These are phyloP conservation scores for Colletotrichum phormii DNA, from an alignment of 2,329 filamentous ascomycete genomes.

Conservation along the genomic window DNA sequence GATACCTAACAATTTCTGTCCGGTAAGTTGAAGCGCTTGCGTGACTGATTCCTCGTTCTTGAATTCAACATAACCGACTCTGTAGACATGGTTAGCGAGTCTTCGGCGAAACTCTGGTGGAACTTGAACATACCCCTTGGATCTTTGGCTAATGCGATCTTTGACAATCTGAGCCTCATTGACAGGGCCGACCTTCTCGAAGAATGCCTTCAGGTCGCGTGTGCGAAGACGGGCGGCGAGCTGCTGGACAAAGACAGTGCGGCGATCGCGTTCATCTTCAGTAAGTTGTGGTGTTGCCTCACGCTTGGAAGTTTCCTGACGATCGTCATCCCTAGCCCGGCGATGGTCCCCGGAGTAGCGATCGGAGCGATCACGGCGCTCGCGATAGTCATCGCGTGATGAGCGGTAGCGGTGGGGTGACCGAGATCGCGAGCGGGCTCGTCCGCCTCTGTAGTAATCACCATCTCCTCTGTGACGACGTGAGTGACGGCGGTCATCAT, in stretches of 20 bases:
- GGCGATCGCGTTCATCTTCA: slow-evolving; percentile 95
- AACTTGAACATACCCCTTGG: slow-evolving; percentile 84
- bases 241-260: slow-evolving; percentile 98
- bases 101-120: neutral
- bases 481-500: slow-evolving; percentile 79
- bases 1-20: slow-evolving; percentile 97
- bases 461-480: slow-evolving; percentile 77
- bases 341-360: slow-evolving; percentile 54
- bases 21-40: slow-evolving; percentile 96
- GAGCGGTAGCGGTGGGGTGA: slow-evolving; percentile 72
- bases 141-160: slow-evolving; percentile 94
- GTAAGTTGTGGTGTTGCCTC: slow-evolving; percentile 79
- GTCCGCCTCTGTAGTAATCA: slow-evolving; percentile 71
- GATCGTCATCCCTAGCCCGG: slow-evolving; percentile 65
- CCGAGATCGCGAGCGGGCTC: slow-evolving; percentile 72
- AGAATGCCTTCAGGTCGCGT: slow-evolving; percentile 93
- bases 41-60: slow-evolving; percentile 94
- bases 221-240: slow-evolving; percentile 93
- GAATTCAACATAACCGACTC: slow-evolving; percentile 99
- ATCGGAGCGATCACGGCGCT: slow-evolving; percentile 62
- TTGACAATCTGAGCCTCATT: slow-evolving; percentile 99
- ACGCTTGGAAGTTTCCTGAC: slow-evolving; percentile 51
- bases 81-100: slow-evolving; percentile 58
- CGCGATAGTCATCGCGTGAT: slow-evolving; percentile 66
- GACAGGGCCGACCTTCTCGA: slow-evolving; percentile 93